These are phyloP conservation scores for Salisapilia sapeloensis DNA, from an alignment of 352 stramenopile species.

Conservation along the genomic window DNA sequence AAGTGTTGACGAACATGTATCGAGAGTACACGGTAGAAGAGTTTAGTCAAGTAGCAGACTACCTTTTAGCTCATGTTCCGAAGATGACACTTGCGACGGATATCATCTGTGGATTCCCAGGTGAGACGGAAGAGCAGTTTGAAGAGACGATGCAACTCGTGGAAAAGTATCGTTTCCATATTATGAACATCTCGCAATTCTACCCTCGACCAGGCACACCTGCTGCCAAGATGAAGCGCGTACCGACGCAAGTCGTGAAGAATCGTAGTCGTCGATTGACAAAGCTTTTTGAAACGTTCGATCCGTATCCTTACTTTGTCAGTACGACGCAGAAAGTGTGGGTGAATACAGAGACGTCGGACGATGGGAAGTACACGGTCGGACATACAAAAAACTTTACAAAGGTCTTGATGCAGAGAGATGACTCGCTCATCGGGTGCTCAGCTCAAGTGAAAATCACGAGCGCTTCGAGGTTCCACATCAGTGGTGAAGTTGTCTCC, in stretches of 20 bases:
- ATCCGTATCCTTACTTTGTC: conserved; percentile 59
- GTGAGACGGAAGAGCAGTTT: conserved; percentile 81
- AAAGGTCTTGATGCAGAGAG: conserved; percentile 74
- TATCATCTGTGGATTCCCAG: conserved; percentile 87
- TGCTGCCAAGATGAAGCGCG: conserved; percentile 79
- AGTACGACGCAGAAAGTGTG: conserved; percentile 46
- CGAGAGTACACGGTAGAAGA: conserved; percentile 80
- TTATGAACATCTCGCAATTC: conserved; percentile 90
- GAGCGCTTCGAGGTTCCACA: conserved; percentile 47
- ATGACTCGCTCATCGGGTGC: conserved; percentile 64
- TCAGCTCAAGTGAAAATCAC: conserved; percentile 39
- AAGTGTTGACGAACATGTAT: conserved; percentile 82
- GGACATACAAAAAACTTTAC: conserved; percentile 86
- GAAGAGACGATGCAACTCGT: conserved; percentile 78
- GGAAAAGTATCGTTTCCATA: conserved; percentile 76
- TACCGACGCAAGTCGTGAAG: conserved; percentile 81
- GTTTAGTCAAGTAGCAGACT: conserved; percentile 61
- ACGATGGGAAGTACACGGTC: conserved; percentile 64
- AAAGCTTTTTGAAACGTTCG: conserved; percentile 71
- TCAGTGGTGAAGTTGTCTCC: conserved; percentile 41
- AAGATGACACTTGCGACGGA: conserved; percentile 81
- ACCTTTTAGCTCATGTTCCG: conserved; percentile 55
- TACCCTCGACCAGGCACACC: conserved; percentile 84
- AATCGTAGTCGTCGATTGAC: conserved; percentile 71
- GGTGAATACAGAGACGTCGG: conserved; percentile 72